Evolutionary conservation across 441 rosid species (phyloP).

Genomic region (Pelargonium australe): DNA sequence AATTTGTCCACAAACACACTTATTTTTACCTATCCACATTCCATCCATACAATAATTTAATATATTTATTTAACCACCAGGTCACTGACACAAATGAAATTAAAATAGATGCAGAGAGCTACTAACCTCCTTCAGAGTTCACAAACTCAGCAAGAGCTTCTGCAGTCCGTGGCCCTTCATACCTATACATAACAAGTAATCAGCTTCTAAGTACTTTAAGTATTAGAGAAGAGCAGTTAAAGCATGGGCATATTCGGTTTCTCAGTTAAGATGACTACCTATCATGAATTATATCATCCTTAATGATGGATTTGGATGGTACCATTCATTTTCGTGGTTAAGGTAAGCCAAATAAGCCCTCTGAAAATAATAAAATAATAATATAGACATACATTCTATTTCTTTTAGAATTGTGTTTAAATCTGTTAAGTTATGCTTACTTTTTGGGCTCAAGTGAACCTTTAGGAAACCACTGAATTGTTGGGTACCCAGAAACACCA

Average conservation of each 20-base stretch:
- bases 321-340: too few relatives aligned
- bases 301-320: too few relatives aligned
- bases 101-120: constrained; percentile 1
- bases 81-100: not conserved
- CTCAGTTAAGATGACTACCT: too few relatives aligned
- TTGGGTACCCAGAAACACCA: constrained; percentile 91
- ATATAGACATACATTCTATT: not conserved
- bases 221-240: constrained; percentile 5
- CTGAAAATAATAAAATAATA: too few relatives aligned
- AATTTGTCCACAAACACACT: too few relatives aligned
- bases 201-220: constrained; percentile 7
- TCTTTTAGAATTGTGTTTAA: not conserved
- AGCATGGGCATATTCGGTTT: not conserved
- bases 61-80: too few relatives aligned
- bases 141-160: constrained; percentile 84
- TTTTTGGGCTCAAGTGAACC: constrained; percentile 87
- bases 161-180: constrained; percentile 76
- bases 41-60: too few relatives aligned
- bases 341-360: too few relatives aligned
- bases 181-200: constrained; percentile 36
- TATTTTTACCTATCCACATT: too few relatives aligned
- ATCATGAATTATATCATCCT: not conserved
- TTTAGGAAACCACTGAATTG: constrained; percentile 93
- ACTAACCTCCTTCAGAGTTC: constrained; percentile 84
- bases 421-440: constrained; percentile 34